Evolutionary conservation across 306 rosid species (phyloP).

Genomic region (Vigna angularis): DNA sequence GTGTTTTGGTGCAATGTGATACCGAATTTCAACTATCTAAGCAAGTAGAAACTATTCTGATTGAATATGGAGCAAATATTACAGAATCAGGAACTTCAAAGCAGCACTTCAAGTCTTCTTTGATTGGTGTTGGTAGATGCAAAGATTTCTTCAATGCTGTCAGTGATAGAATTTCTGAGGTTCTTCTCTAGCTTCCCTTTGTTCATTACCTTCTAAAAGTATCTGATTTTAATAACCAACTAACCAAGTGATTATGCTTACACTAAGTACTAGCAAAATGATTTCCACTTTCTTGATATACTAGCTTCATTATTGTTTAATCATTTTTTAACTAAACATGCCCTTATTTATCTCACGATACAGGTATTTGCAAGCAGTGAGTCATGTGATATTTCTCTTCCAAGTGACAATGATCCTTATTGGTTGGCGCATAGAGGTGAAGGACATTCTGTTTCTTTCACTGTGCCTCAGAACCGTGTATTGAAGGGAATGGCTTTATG

Average conservation of each 20-base stretch:
- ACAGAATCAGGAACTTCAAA: background rate
- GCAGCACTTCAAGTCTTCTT: background rate
- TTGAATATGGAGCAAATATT: background rate
- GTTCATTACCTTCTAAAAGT: background rate
- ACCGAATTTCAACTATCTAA: background rate
- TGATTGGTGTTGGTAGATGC: background rate
- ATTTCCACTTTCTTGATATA: background rate
- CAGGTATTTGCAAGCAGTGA: background rate
- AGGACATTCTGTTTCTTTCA: conserved; percentile 9
- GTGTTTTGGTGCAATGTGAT: background rate
- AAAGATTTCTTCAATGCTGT: background rate
- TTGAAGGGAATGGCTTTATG: conserved; percentile 39
- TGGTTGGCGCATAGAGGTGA: background rate
- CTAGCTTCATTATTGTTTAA: too few species aligned
- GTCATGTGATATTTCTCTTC: background rate
- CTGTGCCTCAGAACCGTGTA: background rate
- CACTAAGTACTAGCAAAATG: background rate
- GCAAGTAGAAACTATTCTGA: background rate
- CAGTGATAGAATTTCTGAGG: background rate
- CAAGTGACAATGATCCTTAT: conserved; percentile 9
- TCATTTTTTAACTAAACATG: too few species aligned
- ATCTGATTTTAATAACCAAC: too few species aligned
- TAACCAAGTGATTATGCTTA: background rate
- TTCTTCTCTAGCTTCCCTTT: background rate
- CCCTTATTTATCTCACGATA: too few species aligned